Percentiles rank a stretch among this genome's conserved stretches.
Evolutionary conservation across 1,139 yeast genomes (phyloP).

Genomic region (Pichia sp.): DNA sequence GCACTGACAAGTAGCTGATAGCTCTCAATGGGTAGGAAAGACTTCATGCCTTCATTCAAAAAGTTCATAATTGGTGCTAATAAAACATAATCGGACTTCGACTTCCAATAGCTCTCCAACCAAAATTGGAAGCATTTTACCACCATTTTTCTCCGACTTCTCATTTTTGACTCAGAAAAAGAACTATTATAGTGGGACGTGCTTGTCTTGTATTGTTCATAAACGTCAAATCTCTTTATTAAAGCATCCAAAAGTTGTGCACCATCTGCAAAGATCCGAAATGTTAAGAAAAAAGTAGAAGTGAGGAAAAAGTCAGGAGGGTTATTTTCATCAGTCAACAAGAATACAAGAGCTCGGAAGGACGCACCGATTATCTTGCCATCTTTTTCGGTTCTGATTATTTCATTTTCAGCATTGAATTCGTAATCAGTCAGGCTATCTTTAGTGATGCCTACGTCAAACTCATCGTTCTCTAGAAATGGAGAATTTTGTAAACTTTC

Average conservation of each 20-base stretch:
- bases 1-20: slow-evolving; percentile 59
- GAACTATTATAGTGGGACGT: slow-evolving; percentile 34
- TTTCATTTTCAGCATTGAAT: slow-evolving; percentile 40
- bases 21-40: slow-evolving; percentile 58
- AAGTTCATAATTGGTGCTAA: slow-evolving; percentile 70
- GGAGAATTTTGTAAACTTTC: slow-evolving; percentile 25
- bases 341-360: slow-evolving; percentile 65
- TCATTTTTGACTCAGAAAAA: slow-evolving; percentile 47
- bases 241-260: slow-evolving; percentile 67
- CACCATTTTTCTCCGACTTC: slow-evolving; percentile 63
- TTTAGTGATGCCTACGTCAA: slow-evolving; percentile 16
- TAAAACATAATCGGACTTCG: slow-evolving; percentile 52
- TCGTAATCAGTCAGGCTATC: slow-evolving; percentile 14
- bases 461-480: slow-evolving; percentile 26
- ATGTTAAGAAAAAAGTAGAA: slow-evolving; percentile 77
- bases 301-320: slow-evolving; percentile 69
- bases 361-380: slow-evolving; percentile 65
- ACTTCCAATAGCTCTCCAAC: slow-evolving; percentile 86
- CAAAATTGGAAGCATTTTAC: slow-evolving; percentile 70
- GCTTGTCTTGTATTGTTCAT: slow-evolving; percentile 36
- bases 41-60: slow-evolving; percentile 66
- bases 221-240: slow-evolving; percentile 59
- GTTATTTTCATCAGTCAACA: slow-evolving; percentile 67
- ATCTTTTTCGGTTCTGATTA: slow-evolving; percentile 38
- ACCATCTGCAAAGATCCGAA: slow-evolving; percentile 70